Evolutionary conservation across 108 stramenopile species (phyloP).

Genomic region (Asterionellopsis glacialis): DNA sequence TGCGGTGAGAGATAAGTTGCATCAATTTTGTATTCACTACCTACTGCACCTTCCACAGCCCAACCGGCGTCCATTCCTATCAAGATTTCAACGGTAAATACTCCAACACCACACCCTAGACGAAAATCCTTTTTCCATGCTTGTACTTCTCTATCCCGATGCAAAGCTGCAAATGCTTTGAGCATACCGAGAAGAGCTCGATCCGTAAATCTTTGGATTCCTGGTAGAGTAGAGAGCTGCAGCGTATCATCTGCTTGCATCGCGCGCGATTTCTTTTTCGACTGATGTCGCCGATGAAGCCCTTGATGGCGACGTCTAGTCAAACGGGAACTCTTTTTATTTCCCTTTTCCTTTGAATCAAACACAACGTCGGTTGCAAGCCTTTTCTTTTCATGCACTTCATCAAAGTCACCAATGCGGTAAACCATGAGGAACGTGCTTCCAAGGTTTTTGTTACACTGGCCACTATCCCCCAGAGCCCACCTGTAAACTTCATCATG

Average conservation of each 20-base stretch:
- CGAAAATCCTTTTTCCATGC: conserved; percentile 76
- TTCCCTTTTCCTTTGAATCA: conserved; percentile 17
- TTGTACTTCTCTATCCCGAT: conserved; percentile 57
- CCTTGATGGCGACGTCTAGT: not conserved
- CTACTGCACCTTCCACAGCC: conserved; percentile 94
- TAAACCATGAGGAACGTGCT: conserved; percentile 92
- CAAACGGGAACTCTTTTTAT: conserved; percentile 9
- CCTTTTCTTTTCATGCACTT: conserved; percentile 55
- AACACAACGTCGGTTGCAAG: conserved; percentile 73
- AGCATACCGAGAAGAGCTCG: conserved; percentile 77
- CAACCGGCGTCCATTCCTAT: conserved; percentile 96
- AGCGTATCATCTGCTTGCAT: conserved; percentile 33
- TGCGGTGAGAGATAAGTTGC: conserved; percentile 95
- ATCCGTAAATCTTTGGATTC: conserved; percentile 72
- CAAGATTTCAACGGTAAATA: conserved; percentile 72
- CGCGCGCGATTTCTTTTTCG: not conserved
- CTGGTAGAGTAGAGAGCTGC: conserved; percentile 67
- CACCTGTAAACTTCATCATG: conserved; percentile 90
- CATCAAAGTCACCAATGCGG: conserved; percentile 73
- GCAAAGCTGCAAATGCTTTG: conserved; percentile 74
- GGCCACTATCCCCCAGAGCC: conserved; percentile 82
- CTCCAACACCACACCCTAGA: conserved; percentile 66
- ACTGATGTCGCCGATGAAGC: not conserved
- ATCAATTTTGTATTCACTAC: conserved; percentile 89
- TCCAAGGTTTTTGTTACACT: conserved; percentile 98